Base-by-base conservation (phyloP, 2,329 filamentous ascomycete species). In the Monilinia polystroma region DNA sequence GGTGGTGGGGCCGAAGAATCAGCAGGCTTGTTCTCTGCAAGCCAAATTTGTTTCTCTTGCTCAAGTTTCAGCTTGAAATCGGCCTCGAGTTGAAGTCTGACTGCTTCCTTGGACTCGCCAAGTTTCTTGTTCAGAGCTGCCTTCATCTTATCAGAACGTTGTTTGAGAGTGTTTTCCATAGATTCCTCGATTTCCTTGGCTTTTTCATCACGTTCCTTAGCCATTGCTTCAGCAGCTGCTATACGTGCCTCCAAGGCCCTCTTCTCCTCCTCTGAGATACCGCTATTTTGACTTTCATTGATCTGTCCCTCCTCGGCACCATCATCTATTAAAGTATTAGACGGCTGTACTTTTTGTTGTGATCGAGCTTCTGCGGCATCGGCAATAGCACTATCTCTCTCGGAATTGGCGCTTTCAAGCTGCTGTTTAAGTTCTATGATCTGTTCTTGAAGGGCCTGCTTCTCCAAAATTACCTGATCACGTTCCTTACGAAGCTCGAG, bases 121-220 rank as follows among this genome's bases (percentile, higher is more conserved):
- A 96, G 81, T 75, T 90, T 92, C 75, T 86, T 87, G 73, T 88
- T 89, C 60, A 92, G 79, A 1, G 84, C 79, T 29, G 85, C 82
- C 73, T 88, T 90, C 88, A 92, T 90, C 75, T 85, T 85, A 54
- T 91, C 86, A 1, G 87, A 87, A 55, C 88, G 84, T 63, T 83
- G 80, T 73, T 90, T 90, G 68, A 91, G 81, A 14, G 84, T 87
- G 47, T 78, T 80, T 66, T 85, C 81, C 56, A 87, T 83, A 65
- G 81, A 83, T 41, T 86, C 84, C 74, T 93, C 90, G 20, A 90
- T 80, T 58, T 73, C 68, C 20, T 68, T 77, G 38, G 81, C 84
- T 76, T 88, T 89, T 18, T 81, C 79, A 74, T 92, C 88, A 57
- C 85, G 84, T 71, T 90, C 87, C 3, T 83, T 81, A 11, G 89